Base-by-base conservation (phyloP, 1,139 yeast species). In the Magnusiomyces fungicola region DNA sequence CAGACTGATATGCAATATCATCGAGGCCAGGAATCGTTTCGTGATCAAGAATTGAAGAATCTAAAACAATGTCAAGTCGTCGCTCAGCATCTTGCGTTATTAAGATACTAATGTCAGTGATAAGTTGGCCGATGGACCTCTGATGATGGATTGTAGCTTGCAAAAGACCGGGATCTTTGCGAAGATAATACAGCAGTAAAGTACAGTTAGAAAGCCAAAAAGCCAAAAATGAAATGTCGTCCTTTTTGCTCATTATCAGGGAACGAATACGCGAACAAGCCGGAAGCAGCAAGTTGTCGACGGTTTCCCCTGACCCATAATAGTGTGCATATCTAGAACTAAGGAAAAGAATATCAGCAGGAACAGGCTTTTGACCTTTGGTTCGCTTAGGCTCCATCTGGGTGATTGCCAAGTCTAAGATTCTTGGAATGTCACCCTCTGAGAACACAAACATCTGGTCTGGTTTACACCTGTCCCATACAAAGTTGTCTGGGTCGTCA, bases 21-120 rank as follows among this genome's bases (percentile, higher is more conserved):
- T 67, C 69, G 46, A 72, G 57, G 1, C 74, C 76, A 1, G 74
- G 75, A 37, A 72, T 71, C n/a, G 72, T 69, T 34, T 69, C 71
- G 52, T 64, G 69, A 52, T 71, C 72, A 22, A 72, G 62, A 48
- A 72, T 60, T 34, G 73, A 66, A n/a, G 65, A 59, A 46, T 67
- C 69, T 24, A 72, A 53, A 7, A 64, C 59, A 27, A 63, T 61
- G 32, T 65, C 69, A 36, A 72, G 55, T 29, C 73, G 63, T 12
- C 65, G 59, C 49, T 69, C 70, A 4, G 68, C 69, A 46, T 67
- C 70, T 45, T 61, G 64, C n/a, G 66, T 63, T n/a, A 71, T 60
- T 16, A 60, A 51, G 3, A 61, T 61, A 43, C 66, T 66, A 7
- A 66, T 61, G 48, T 68, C 71, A 14, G 63, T 61, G 25, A 69